Conservation (phyloP, 805 yeast species). For the Candida hungchunana region DNA sequence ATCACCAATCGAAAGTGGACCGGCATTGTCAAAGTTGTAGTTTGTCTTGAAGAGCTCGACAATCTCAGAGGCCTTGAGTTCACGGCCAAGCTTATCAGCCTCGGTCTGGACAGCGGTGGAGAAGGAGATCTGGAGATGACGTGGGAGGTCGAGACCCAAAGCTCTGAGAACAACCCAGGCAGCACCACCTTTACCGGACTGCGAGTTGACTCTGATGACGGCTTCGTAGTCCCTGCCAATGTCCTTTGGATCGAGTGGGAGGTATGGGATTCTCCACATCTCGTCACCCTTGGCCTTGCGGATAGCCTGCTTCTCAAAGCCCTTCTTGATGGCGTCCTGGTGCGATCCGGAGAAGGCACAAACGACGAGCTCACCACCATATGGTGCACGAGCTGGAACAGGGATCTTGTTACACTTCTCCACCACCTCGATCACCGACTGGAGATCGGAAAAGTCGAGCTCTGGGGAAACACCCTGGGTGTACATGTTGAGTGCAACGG, state of each 20-base stretch:
- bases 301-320: constrained; percentile 50
- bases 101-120: constrained; percentile 57
- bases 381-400: constrained; percentile 71
- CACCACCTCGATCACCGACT: constrained; percentile 59
- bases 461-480: constrained; percentile 73
- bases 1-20: constrained; percentile 35
- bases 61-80: constrained; percentile 65
- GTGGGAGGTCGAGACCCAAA: constrained; percentile 69
- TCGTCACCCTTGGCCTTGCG: constrained; percentile 45
- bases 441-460: constrained; percentile 66
- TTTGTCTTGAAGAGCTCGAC: constrained; percentile 48
- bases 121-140: constrained; percentile 64
- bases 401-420: constrained; percentile 79
- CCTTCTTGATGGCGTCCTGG: constrained; percentile 69
- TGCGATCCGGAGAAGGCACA: constrained; percentile 76
- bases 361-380: constrained; percentile 74
- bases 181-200: constrained; percentile 87
- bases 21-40: constrained; percentile 46
- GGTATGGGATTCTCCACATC: constrained; percentile 68
- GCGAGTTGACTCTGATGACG: constrained; percentile 78
- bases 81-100: constrained; percentile 67
- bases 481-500: constrained; percentile 73
- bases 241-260: constrained; percentile 78
- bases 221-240: constrained; percentile 80
- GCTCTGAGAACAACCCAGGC: constrained; percentile 75